Conservation (phyloP, 768 basidiomycete genomes). For the Royoungia palumana region DNA sequence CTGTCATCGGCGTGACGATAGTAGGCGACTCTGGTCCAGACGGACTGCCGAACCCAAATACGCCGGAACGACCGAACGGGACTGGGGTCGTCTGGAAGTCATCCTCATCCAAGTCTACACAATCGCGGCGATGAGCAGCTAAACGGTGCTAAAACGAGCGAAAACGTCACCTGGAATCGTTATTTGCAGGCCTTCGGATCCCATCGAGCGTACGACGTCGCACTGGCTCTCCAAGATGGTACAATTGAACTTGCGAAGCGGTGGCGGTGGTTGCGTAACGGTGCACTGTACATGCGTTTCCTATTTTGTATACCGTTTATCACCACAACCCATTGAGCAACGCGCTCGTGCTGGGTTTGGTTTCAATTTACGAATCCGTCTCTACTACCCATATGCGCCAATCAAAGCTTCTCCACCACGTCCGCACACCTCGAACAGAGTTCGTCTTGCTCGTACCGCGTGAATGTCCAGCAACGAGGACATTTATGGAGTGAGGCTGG, state of each 20-base stretch:
- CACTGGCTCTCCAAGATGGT: not conserved
- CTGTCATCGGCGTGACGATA: constrained; percentile 45
- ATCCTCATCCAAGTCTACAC: constrained; percentile 77
- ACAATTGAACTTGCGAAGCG: constrained; percentile 1
- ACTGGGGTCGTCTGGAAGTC: constrained; percentile 58
- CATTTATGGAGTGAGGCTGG: constrained; percentile 70
- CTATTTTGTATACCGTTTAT: constrained; percentile 14
- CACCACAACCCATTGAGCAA: too few relatives aligned
- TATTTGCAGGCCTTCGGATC: constrained; percentile 44
- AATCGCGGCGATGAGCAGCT: not conserved
- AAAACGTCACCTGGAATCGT: constrained; percentile 42
- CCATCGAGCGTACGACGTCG: constrained; percentile 23
- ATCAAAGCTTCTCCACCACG: constrained; percentile 14
- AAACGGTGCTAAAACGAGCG: not conserved
- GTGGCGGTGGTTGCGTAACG: too few relatives aligned
- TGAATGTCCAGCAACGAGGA: constrained; percentile 88
- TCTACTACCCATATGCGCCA: not conserved
- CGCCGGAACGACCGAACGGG: constrained; percentile 64
- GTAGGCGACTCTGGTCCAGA: constrained; percentile 69
- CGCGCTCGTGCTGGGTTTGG: too few relatives aligned
- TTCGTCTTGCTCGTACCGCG: constrained; percentile 44
- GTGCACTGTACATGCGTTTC: not conserved
- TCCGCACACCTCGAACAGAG: constrained; percentile 65
- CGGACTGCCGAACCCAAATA: constrained; percentile 44
- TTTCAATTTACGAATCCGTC: too few relatives aligned